Evolutionary conservation across 768 basidiomycete genomes (phyloP).

Genomic region (Termitomyces sp.): DNA sequence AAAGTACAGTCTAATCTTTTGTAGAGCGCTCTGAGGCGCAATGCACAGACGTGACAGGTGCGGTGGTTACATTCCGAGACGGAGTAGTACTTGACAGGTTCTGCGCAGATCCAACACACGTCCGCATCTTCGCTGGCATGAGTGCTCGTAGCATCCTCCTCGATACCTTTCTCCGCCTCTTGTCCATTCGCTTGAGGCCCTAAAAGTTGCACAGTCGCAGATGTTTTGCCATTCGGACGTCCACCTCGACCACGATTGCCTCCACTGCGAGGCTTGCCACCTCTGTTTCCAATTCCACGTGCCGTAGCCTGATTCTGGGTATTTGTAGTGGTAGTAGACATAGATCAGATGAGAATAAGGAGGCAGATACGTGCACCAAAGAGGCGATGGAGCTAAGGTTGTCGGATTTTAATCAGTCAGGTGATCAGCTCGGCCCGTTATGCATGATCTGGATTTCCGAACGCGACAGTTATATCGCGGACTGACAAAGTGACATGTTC

Average conservation of each 20-base stretch:
- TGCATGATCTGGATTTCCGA: too few species aligned
- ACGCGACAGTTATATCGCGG: too few species aligned
- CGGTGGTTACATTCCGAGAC: conserved; percentile 89
- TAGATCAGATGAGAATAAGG: neutral
- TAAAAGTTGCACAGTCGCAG: neutral
- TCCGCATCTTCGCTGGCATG: conserved; percentile 30
- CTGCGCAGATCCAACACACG: conserved; percentile 92
- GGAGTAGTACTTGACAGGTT: conserved; percentile 86
- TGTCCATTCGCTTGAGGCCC: neutral
- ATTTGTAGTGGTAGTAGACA: conserved; percentile 1
- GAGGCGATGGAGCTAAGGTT: neutral
- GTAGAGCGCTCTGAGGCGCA: conserved; percentile 86
- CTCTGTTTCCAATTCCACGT: conserved; percentile 12
- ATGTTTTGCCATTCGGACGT: conserved; percentile 5
- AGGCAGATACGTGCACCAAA: neutral
- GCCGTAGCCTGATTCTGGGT: neutral
- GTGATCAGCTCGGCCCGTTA: conserved; percentile 10
- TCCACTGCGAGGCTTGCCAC: conserved; percentile 10
- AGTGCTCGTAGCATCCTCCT: conserved; percentile 16
- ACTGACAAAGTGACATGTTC: too few species aligned
- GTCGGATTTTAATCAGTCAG: conserved; percentile 16
- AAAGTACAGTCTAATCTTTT: conserved; percentile 94
- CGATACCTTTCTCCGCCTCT: neutral
- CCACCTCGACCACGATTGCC: conserved; percentile 10
- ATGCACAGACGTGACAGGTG: conserved; percentile 91